These are phyloP conservation scores for Diutina mesorugosa DNA, from an alignment of 1,139 yeast species.

Conservation along the genomic window DNA sequence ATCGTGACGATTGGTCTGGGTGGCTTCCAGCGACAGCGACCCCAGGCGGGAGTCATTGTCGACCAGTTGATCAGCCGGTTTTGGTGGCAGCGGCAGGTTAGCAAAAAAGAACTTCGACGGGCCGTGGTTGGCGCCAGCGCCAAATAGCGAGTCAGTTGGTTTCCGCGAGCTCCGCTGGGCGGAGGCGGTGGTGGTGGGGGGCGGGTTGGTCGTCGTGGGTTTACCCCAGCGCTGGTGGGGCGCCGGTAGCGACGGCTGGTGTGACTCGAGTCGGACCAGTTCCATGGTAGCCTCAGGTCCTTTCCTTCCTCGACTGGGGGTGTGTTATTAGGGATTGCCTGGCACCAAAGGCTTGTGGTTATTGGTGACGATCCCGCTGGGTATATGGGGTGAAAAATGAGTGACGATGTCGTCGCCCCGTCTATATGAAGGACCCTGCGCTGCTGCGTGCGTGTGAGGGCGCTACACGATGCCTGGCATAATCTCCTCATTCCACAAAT, in stretches of 20 bases:
- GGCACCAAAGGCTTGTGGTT: background rate
- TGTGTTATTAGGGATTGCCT: background rate
- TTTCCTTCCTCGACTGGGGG: background rate
- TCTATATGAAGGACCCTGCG: background rate
- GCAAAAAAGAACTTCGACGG: background rate
- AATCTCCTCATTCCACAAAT: background rate
- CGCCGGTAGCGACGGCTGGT: background rate
- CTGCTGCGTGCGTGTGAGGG: background rate
- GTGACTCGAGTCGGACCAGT: background rate
- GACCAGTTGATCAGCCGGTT: background rate
- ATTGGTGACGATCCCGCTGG: background rate
- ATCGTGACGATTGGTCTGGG: background rate
- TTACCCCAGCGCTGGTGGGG: background rate
- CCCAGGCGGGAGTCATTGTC: background rate
- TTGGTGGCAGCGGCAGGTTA: constrained; percentile 2
- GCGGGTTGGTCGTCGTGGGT: background rate
- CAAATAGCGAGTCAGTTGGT: background rate
- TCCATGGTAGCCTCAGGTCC: background rate
- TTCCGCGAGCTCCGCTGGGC: background rate
- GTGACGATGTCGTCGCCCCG: background rate
- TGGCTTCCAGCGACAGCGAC: background rate
- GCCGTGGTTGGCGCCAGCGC: background rate
- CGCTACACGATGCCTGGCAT: background rate
- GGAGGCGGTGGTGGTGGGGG: background rate
- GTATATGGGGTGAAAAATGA: background rate